phyloP scores from a whole-genome alignment of 192 early-diverging fungal species.

The Lobosporangium transversale region DNA sequence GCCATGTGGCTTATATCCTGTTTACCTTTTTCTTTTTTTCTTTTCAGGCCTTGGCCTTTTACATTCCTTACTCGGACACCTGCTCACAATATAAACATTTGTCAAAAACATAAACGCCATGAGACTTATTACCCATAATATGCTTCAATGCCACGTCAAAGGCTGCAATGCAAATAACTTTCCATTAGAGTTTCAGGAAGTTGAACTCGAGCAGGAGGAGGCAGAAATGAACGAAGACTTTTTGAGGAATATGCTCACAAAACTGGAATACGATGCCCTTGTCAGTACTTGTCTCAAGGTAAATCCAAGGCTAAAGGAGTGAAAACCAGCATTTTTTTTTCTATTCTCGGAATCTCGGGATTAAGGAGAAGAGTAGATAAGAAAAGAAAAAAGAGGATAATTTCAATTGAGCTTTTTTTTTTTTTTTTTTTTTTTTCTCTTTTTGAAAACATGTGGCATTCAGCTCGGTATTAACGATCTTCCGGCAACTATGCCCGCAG shows the following conservation, averaged over 20 bases:
- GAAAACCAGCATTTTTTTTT: too few relatives aligned
- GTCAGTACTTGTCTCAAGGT: slow-evolving; percentile 72
- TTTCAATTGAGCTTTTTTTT: slow-evolving; percentile 2
- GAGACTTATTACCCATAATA: slow-evolving; percentile 98
- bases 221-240: slow-evolving; percentile 91
- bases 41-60: background rate
- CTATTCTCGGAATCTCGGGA: too few relatives aligned
- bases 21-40: background rate
- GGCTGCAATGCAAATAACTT: slow-evolving; percentile 92
- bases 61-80: background rate
- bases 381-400: background rate
- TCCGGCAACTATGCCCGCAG: slow-evolving; percentile 69
- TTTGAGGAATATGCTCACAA: slow-evolving; percentile 80
- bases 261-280: slow-evolving; percentile 83
- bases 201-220: slow-evolving; percentile 84
- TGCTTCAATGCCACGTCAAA: slow-evolving; percentile 98
- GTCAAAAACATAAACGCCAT: slow-evolving; percentile 49
- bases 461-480: slow-evolving; percentile 77
- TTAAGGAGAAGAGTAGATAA: too few relatives aligned
- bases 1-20: slow-evolving; percentile 13
- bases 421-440: slow-evolving; percentile 3
- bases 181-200: slow-evolving; percentile 88
- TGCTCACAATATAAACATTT: background rate
- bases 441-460: background rate
- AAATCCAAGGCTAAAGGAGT: slow-evolving; percentile 8